Base-by-base conservation (phyloP, 2,329 filamentous ascomycete species). In the Paraconiothyrium brasiliense region DNA sequence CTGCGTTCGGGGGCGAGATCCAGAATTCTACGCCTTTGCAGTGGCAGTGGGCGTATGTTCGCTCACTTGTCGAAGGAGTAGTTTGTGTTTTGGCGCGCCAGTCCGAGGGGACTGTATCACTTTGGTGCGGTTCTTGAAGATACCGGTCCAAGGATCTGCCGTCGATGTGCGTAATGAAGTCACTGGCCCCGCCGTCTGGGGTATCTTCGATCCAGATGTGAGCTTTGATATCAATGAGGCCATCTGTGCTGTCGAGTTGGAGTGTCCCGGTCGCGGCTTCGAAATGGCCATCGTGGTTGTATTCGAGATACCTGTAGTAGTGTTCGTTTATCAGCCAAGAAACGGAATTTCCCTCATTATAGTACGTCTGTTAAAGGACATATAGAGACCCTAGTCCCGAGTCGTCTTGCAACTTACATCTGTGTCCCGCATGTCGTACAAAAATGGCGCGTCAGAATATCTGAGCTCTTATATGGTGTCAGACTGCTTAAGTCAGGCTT, bases 191-290 rank as follows among this genome's bases (percentile, higher is more conserved):
- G 1, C 85, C 85, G 67, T 87, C 85, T 0, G 75, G 39, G 0
- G 85, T 86, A 57, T 86, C 84, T 1, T 75, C 78, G 2, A 86
- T 75, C 66, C 82, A 85, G 11, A 84, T 80, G 55, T 84, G 81
- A 6, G 76, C 66, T 7, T 67, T 65, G 32, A 69, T 68, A 16
- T 71, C 51, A 4, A 76, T 48, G 6, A 85, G 52, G 1, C 64
- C 70, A 7, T 71, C 68, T 0, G 67, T 68, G 46, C 78, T 77
- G 0, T 67, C 59, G 34, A 82, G 64, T 0, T 70, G 66, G 46
- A 84, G 63, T 0, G 72, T 71, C 0, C 84, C 83, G 0, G 80
- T 82, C 2, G 82, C 78, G 0, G 82, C 80, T 46, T 72, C 74
- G 44, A 79, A 78, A 34, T 69, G 66, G 4, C 75, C 61, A 2